Evolutionary conservation across 2,329 filamentous ascomycete species (phyloP).

Genomic region (Cercospora sp.): DNA sequence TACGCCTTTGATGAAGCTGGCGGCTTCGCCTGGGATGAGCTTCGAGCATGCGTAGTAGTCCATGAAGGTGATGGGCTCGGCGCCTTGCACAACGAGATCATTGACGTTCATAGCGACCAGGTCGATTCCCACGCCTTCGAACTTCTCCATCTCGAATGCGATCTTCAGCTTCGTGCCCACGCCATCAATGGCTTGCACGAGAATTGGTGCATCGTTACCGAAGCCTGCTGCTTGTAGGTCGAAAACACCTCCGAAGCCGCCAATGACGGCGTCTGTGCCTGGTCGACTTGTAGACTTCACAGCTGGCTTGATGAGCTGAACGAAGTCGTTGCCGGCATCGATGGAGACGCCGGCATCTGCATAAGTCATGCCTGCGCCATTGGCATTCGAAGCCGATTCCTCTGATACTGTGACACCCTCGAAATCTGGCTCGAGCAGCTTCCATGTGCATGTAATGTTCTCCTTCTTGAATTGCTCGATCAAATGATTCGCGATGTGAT

Average conservation of each 20-base stretch:
- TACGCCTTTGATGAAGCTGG: constrained; percentile 87
- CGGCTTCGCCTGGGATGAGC: constrained; percentile 74
- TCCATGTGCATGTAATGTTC: constrained; percentile 79
- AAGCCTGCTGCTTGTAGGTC: constrained; percentile 76
- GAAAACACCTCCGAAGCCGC: constrained; percentile 89
- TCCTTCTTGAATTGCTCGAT: constrained; percentile 70
- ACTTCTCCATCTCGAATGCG: constrained; percentile 83
- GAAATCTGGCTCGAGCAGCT: constrained; percentile 82
- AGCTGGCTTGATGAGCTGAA: constrained; percentile 85
- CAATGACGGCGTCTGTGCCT: constrained; percentile 89
- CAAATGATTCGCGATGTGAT: constrained; percentile 71
- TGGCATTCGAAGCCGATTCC: constrained; percentile 23
- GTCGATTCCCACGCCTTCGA: constrained; percentile 93
- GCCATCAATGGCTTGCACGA: constrained; percentile 94
- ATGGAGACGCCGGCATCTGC: constrained; percentile 92
- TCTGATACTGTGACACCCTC: constrained; percentile 55
- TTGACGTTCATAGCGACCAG: constrained; percentile 99
- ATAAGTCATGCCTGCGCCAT: constrained; percentile 66
- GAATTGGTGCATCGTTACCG: constrained; percentile 64
- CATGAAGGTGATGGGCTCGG: constrained; percentile 91
- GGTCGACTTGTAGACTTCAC: constrained; percentile 82
- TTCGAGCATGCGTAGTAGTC: constrained; percentile 96
- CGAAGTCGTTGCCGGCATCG: constrained; percentile 88
- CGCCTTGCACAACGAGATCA: constrained; percentile 92
- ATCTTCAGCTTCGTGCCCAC: constrained; percentile 97